Evolutionary conservation across 257 asterid genomes (phyloP).

Genomic region (Solanum tacnaense): DNA sequence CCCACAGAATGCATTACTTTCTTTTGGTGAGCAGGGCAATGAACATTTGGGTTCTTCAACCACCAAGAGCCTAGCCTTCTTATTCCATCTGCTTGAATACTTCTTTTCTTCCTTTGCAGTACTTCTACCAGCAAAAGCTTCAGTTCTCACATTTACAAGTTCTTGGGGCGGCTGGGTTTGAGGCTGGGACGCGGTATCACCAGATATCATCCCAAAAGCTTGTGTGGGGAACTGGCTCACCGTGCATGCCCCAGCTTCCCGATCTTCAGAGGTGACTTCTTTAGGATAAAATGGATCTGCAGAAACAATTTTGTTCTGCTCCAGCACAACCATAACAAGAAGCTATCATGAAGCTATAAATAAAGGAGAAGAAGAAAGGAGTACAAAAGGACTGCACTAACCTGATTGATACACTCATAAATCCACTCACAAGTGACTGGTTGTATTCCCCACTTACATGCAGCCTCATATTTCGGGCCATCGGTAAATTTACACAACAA

Average conservation of each 20-base stretch:
- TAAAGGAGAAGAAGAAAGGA: conserved; percentile 3
- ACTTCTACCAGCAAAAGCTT: conserved; percentile 12
- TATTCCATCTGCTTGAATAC: conserved; percentile 24
- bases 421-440: conserved; percentile 82
- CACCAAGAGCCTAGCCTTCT: conserved; percentile 41
- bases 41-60: conserved; percentile 19
- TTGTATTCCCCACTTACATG: conserved; percentile 70
- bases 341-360: conserved; percentile 10
- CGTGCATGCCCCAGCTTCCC: conserved; percentile 43
- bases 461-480: conserved; percentile 80
- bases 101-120: conserved; percentile 17
- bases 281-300: conserved; percentile 54
- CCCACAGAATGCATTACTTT: conserved; percentile 6
- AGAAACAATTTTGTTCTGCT: conserved; percentile 71
- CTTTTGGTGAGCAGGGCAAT: conserved; percentile 6
- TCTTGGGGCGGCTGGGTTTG: conserved; percentile 37
- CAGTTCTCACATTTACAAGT: conserved; percentile 21
- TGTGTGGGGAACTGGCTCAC: conserved; percentile 71
- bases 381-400: conserved; percentile 10
- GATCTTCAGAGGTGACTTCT: conserved; percentile 61
- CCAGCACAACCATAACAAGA: conserved; percentile 15
- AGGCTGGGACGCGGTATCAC: conserved; percentile 37
- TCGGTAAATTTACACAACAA: conserved; percentile 60
- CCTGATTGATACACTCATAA: conserved; percentile 76
- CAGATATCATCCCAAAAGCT: conserved; percentile 34